These are phyloP conservation scores for Solanum arcanum DNA, from an alignment of 257 asterid genomes.

Conservation along the genomic window DNA sequence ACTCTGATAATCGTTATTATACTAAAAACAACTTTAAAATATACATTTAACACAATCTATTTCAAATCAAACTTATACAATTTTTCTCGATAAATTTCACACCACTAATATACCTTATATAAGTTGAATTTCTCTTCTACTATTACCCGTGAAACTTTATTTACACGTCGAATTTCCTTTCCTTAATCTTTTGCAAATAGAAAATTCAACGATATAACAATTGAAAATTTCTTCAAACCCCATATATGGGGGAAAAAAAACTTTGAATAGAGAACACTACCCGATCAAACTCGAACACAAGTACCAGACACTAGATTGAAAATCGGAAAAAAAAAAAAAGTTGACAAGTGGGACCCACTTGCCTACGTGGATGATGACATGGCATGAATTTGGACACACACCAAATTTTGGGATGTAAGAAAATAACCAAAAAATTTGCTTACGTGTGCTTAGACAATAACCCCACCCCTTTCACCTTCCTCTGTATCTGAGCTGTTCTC, in stretches of 20 bases:
- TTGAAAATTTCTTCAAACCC: neutral
- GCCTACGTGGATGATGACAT: neutral
- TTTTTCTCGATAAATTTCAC: neutral
- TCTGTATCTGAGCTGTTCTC: neutral
- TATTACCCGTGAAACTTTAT: neutral
- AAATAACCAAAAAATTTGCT: neutral
- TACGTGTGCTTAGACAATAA: neutral
- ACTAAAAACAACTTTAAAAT: neutral
- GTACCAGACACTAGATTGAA: neutral
- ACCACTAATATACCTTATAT: neutral
- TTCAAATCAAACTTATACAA: fast-evolving
- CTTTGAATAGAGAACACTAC: neutral
- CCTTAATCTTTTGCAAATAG: neutral
- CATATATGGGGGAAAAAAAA: neutral
- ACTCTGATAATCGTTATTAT: neutral
- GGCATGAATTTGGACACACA: neutral
- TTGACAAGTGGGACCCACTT: neutral
- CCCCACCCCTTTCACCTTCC: neutral
- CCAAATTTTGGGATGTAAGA: neutral
- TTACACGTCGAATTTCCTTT: neutral
- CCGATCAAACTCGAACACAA: neutral
- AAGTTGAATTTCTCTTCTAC: neutral
- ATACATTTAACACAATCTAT: neutral
- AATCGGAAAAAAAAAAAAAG: no score
- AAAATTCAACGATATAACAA: neutral